A percentile compares a stretch with the other conserved stretches of the same genome.
phyloP scores from a whole-genome alignment of 164 flowering plant species.

The Vitis rotundifolia region DNA sequence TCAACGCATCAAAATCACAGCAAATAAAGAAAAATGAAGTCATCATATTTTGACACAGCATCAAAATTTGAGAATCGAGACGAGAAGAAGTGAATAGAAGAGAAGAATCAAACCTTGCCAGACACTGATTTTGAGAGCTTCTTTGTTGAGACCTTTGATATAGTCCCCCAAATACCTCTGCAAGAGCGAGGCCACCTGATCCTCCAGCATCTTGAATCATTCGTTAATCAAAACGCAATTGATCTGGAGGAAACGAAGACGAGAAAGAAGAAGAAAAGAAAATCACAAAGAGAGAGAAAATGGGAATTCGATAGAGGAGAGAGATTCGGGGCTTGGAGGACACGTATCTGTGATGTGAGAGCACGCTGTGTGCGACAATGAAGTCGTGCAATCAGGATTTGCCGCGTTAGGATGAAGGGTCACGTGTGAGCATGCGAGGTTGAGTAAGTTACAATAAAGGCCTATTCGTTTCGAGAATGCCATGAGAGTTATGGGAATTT shows the following conservation, averaged over 20 bases:
- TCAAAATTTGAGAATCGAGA: not conserved
- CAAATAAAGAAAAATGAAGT: no score
- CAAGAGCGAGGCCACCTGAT: constrained; percentile 85
- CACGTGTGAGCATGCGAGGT: no score
- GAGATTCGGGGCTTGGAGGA: constrained; percentile 5
- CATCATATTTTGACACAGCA: not conserved
- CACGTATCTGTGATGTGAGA: not conserved
- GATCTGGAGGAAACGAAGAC: constrained; percentile 3
- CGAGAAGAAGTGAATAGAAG: not conserved
- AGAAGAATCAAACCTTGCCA: constrained; percentile 69
- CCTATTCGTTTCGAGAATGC: no score
- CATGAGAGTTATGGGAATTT: no score
- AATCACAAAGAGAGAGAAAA: not conserved
- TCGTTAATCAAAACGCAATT: not conserved
- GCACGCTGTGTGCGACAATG: not conserved
- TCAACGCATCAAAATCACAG: not conserved
- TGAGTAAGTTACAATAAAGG: no score
- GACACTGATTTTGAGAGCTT: constrained; percentile 96
- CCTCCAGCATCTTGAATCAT: constrained; percentile 79
- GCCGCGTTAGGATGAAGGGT: no score
- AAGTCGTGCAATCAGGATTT: no score
- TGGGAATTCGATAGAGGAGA: not conserved
- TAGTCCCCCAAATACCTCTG: constrained; percentile 94
- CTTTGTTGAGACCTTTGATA: constrained; percentile 82
- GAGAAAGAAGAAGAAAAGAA: not conserved